Evolutionary conservation across 768 basidiomycete species (phyloP), one percentile per base, ranked within the genome.

Genomic region (Mycena amicta): DNA sequence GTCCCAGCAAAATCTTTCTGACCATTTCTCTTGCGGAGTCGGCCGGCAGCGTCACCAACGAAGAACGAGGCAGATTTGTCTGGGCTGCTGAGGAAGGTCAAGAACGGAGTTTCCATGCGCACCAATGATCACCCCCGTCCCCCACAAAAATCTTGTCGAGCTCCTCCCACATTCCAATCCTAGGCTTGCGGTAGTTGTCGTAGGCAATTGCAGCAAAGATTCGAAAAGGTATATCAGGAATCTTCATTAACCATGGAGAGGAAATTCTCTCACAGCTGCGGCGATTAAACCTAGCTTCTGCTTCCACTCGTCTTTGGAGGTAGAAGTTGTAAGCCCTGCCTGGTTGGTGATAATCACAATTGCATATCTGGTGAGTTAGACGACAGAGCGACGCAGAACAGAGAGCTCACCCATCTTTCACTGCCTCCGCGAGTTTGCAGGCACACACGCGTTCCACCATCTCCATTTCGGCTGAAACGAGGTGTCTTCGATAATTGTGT

Each of bases 41-140:
- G 77, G 6, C 89, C 88, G 4, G 89, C 88, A 1, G 88, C 88
- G 62, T 90, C 88, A 1, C 88, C 88, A 11, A 90, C 82, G 62
- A 82, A 88, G 62, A 84, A 84, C 0, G 84, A 80, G 1, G 70
- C 49, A 1, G 62, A 54, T 43, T 79, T 73, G 66, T 89, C 88
- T 88, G 65, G 1, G 23, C 4, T 8, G 6, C n/a, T 37, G 18
- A 37, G 33, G 18, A 28, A 75, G 73, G 72, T 56, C 4, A 16
- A 16, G 40, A 43, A 30, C n/a, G 26, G 18, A 57, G 27, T 26
- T 40, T 43, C n/a, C 43, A 25, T 26, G 31, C 5, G 37, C 29
- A 85, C 87, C 85, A 59, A 90, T 82, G 6, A 71, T 69, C 16
- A 83, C 69, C 6, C n/a, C 76, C 75, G 22, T 80, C 75, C 43